Evolutionary conservation across 768 basidiomycete species (phyloP), one percentile per base, ranked within the genome.

Genomic region (Suillus hirtellus): DNA sequence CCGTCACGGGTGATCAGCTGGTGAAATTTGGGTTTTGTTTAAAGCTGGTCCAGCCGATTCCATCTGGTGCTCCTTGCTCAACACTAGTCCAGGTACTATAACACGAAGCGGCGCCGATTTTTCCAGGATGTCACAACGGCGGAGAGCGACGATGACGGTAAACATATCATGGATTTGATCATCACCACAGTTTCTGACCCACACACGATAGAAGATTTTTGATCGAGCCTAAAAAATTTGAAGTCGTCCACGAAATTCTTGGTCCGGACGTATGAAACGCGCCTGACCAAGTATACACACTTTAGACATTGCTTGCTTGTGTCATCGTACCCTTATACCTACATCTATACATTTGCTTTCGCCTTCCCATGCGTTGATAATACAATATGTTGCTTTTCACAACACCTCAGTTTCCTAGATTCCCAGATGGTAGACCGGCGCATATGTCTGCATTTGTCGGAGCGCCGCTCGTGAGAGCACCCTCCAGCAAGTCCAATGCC

Each of bases 401-500:
- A 40, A 19, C 5, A 24, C 12, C 38, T 58, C 40, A 58, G 27
- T 58, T 58, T 58, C 56, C 56, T 27, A 27, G 27, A 31, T 58
- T 58, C 10, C 40, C 56, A 58, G 56, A 31, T 19, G 11, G 40
- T 14, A 12, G 15, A 7, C 2, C 38, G 15, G 42, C 56, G 8
- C 24, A 11, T 27, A 27, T 27, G 17, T 19, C 19, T 24, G 17
- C 64, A 61, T 7, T 42, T 19, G 46, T 8, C 24, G 62, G 59
- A 55, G 60, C 58, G 8, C 21, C 56, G 24, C 63, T 63, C 9
- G 54, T 46, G 60, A 86, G 66, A 11, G 78, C 79, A 19, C 71
- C 71, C 60, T 85, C 80, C 62, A 88, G 70, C 5, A 89, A 67
- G 31, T 73, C 72, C 17, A 86, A 64, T 0, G 81, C 86, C 12